A percentile compares a stretch with the other conserved stretches of the same genome.
Conservation (phyloP, 345 rosid species). For the Populus alba region DNA sequence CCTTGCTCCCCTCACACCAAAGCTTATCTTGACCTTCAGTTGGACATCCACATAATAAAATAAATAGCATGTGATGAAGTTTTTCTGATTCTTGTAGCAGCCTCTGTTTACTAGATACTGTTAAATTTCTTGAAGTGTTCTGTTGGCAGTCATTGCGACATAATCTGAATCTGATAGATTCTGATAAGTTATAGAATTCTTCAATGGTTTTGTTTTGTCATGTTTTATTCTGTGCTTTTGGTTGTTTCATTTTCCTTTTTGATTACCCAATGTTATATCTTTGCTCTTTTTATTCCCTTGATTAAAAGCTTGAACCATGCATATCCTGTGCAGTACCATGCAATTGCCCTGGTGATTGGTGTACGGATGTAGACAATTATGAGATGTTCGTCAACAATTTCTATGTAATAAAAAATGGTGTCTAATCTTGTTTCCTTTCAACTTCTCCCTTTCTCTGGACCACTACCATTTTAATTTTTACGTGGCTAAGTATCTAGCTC, state of each 20-base stretch:
- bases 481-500: neutral
- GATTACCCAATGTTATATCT: neutral
- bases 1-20: neutral
- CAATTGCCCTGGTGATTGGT: neutral
- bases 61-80: neutral
- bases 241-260: neutral
- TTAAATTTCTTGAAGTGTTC: neutral
- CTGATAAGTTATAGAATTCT: neutral
- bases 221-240: neutral
- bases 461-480: neutral
- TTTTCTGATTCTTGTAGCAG: neutral
- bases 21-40: neutral
- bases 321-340: neutral
- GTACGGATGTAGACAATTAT: neutral
- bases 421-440: neutral
- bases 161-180: neutral
- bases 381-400: neutral
- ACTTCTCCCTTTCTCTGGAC: neutral
- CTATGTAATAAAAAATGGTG: neutral
- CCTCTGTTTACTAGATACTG: neutral
- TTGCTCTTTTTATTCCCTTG: neutral
- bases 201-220: neutral
- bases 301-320: no score
- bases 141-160: neutral
- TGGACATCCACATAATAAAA: neutral